Evolutionary conservation across 1,139 yeast species (phyloP), one percentile per base, ranked within the genome.

Genomic region (Kazachstania sp.): DNA sequence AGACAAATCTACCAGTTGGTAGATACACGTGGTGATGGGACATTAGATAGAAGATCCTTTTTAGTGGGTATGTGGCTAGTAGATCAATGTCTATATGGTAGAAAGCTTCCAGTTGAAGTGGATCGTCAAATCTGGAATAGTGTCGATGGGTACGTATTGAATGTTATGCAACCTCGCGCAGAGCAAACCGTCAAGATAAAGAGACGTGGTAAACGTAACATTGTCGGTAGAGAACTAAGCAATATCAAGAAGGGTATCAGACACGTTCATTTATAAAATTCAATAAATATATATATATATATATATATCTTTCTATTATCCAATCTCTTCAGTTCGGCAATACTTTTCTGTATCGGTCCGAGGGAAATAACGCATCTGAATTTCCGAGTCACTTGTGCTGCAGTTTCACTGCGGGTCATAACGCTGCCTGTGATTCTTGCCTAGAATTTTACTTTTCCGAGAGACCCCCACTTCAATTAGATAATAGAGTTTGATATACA

Each of bases 21-120:
- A n/a, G 96, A 88, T 61, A 75, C 77, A 42, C 70, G 90, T 54
- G 70, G 71, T 43, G 95, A 86, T 63, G 95, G 95, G 0, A 78
- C 87, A 0, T 70, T 92, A 46, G 86, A 83, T 58, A 78, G 86
- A 51, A 82, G 81, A 42, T 92, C 90, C 53, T 92, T 92, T 58
- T 68, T 90, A 37, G 92, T 88, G n/a, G 98, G 96, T 0, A 87
- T 85, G 86, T 90, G 97, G 97, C 68, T 87, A 7, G 92, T 90
- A 1, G 97, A 90, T 64, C 97, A 90, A 64, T 86, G 95, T 60
- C 71, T 90, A 13, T 92, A 92, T 61, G 97, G 97, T 0, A 73
- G 95, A 35, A 92, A 92, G 63, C 70, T 92, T 44, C 97, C 97
- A 0, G 75, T 77, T 54, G 69, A 69, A 38, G 76, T 84, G 3